Percentiles rank a stretch among this genome's conserved stretches.
These are phyloP conservation scores for Nematodospora anomalae DNA, from an alignment of 1,139 yeast genomes.

Conservation along the genomic window DNA sequence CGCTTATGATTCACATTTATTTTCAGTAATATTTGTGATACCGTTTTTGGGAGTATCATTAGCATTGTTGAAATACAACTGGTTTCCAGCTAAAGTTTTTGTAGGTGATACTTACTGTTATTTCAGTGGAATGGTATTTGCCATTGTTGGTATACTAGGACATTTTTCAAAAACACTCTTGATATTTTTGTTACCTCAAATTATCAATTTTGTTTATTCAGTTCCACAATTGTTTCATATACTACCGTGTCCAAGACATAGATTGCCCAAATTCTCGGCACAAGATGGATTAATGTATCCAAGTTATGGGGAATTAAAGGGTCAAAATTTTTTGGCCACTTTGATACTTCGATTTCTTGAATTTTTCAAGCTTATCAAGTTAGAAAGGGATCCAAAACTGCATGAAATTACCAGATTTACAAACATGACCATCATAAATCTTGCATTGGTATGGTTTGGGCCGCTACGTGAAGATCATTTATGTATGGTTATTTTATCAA, in stretches of 20 bases:
- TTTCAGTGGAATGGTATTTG: constrained; percentile 98
- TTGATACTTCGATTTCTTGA: constrained; percentile 37
- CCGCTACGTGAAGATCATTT: constrained; percentile 83
- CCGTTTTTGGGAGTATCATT: constrained; percentile 87
- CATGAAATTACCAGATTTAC: constrained; percentile 52
- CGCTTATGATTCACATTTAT: constrained; percentile 79
- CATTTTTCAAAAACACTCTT: constrained; percentile 93
- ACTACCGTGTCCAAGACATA: constrained; percentile 93
- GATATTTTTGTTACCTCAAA: constrained; percentile 85
- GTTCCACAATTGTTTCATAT: constrained; percentile 84
- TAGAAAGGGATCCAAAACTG: constrained; percentile 36
- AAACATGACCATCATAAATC: constrained; percentile 84
- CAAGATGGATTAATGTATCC: constrained; percentile 76
- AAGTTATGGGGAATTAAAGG: constrained; percentile 37
- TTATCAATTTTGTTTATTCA: constrained; percentile 83
- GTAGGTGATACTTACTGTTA: constrained; percentile 99
- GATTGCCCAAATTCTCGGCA: constrained; percentile 75
- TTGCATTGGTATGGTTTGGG: constrained; percentile 81
- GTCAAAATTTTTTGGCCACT: constrained; percentile 18
- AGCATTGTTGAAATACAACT: constrained; percentile 74
- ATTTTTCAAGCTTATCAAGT: constrained; percentile 49
- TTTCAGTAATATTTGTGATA: constrained; percentile 73
- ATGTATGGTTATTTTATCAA: constrained; percentile 54
- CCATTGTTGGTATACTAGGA: constrained; percentile 92
- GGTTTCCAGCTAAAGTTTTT: constrained; percentile 90